These are phyloP conservation scores for Cladosporium sp. DNA, from an alignment of 2,329 filamentous ascomycete species.

Conservation along the genomic window DNA sequence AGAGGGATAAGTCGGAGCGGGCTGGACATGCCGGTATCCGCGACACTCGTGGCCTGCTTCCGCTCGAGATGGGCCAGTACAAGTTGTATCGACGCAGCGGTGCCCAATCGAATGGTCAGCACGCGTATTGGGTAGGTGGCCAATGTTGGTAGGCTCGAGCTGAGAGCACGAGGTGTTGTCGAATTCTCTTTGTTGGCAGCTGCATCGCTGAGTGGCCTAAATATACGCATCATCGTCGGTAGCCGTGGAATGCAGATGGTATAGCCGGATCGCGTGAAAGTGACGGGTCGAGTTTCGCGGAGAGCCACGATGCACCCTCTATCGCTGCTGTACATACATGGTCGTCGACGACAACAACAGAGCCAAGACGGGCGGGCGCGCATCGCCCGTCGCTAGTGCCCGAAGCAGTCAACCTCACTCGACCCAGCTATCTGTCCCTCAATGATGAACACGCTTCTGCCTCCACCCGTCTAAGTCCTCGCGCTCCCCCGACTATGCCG, in stretches of 20 bases:
- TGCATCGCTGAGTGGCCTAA: slow-evolving; percentile 6
- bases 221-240: not conserved
- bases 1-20: slow-evolving; percentile 1
- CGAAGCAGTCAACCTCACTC: slow-evolving; percentile 16
- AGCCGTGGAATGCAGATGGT: slow-evolving; percentile 1
- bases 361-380: slow-evolving; percentile 13
- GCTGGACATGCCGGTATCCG: slow-evolving; percentile 12
- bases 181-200: slow-evolving; percentile 15
- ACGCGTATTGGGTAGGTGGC: not conserved
- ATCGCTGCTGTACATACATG: not conserved
- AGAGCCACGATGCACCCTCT: slow-evolving; percentile 2
- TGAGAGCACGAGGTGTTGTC: not conserved
- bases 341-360: not conserved
- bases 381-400: slow-evolving; percentile 13
- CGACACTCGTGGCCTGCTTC: slow-evolving; percentile 10
- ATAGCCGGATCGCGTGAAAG: slow-evolving; percentile 5
- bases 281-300: slow-evolving; percentile 14
- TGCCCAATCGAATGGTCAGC: slow-evolving; percentile 16
- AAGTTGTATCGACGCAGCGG: not conserved
- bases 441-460: not conserved
- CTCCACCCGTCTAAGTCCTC: not conserved
- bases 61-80: not conserved
- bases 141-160: slow-evolving; percentile 9
- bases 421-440: slow-evolving; percentile 6
- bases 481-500: slow-evolving; percentile 4